phyloP scores from a whole-genome alignment of 805 yeast genomes.

The Yamadazyma tumulicola region DNA sequence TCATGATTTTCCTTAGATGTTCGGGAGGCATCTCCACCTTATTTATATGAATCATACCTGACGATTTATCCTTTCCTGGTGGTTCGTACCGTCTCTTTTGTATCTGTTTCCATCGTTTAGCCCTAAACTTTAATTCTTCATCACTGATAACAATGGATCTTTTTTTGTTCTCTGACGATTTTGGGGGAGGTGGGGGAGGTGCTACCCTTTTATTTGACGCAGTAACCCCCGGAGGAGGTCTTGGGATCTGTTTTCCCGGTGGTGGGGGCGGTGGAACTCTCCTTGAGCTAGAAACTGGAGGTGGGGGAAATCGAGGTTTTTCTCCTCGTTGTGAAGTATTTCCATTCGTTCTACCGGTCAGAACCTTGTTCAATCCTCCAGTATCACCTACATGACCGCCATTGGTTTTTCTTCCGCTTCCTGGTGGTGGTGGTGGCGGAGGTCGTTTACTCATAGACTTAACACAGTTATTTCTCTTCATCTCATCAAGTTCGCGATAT shows the following conservation, averaged over 20 bases:
- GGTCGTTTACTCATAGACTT: constrained; percentile 6
- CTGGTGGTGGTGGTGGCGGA: constrained; percentile 9
- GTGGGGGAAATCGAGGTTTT: constrained; percentile 30
- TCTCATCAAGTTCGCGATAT: constrained; percentile 1
- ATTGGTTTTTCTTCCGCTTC: not conserved
- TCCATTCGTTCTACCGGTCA: not conserved
- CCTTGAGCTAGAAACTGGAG: constrained; percentile 32
- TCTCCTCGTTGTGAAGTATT: constrained; percentile 4
- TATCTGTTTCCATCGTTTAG: constrained; percentile 56
- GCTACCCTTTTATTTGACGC: not conserved
- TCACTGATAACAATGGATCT: constrained; percentile 25
- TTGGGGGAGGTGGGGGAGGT: constrained; percentile 21
- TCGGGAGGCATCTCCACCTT: constrained; percentile 91
- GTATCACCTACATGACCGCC: too few relatives aligned
- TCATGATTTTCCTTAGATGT: constrained; percentile 79
- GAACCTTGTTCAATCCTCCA: constrained; percentile 1
- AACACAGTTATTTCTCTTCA: too few relatives aligned
- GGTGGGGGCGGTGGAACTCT: constrained; percentile 22
- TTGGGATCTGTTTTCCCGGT: constrained; percentile 5
- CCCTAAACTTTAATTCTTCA: constrained; percentile 39
- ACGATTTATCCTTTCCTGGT: constrained; percentile 22
- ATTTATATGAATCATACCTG: constrained; percentile 52
- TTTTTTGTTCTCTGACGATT: constrained; percentile 10
- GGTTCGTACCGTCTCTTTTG: constrained; percentile 55
- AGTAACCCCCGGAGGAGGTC: constrained; percentile 18